Evolutionary conservation across 805 yeast genomes (phyloP), one percentile per base, ranked within the genome.

Genomic region (Debaryomyces castellii): DNA sequence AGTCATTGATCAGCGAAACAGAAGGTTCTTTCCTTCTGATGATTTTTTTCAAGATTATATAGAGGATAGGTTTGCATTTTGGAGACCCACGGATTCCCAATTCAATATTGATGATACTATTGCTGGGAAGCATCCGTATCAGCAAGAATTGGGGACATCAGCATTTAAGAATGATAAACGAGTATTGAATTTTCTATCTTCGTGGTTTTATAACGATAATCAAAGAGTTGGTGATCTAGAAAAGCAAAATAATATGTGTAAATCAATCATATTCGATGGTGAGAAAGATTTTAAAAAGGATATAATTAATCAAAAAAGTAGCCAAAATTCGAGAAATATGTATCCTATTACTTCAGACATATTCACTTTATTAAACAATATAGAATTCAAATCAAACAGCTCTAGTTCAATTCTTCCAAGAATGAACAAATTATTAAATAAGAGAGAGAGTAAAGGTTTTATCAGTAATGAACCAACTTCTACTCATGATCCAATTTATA

Each of bases 61-160:
- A 58, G 71, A 67, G 45, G 66, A 63, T 8, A 45, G 71, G 37
- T 49, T 66, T 27, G 44, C 59, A 1, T 43, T 69, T 28, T 69
- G 68, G 64, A 54, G 65, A 40, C 70, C 71, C 3, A 49, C 55
- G 10, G 64, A 59, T 8, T 65, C 72, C 0, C 70, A 67, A 34
- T 62, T 62, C 38, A 63, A 66, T 43, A 49, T 55, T 9, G 66
- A 63, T n/a, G 45, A 46, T 2, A 41, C 57, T 2, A 33, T 63
- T 8, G 39, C 45, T 14, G 69, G 63, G 0, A 44, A 22, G 5
- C 74, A 69, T 43, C 73, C 73, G n/a, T 70, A 62, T 41, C 65
- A 61, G 37, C 41, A 41, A 40, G 16, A 35, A 2, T 3, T 28
- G 5, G 33, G 33, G 16, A n/a, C n/a, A n/a, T n/a, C n/a, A n/a